Conservation (phyloP, 805 yeast genomes). For the Candida awuae region DNA sequence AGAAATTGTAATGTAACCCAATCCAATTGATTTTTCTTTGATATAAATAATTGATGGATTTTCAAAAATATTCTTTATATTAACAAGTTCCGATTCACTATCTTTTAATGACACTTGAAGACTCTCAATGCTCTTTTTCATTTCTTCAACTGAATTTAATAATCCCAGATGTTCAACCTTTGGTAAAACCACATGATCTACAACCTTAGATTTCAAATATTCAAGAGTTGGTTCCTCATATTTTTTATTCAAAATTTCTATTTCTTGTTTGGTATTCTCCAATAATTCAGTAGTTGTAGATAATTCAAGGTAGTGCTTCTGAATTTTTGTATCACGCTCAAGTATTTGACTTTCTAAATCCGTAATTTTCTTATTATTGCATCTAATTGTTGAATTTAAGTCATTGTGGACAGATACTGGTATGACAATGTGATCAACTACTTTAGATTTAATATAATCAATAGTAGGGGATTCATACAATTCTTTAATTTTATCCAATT, state of each 20-base stretch:
- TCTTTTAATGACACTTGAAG: no score
- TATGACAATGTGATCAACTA: constrained; percentile 8
- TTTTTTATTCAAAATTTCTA: not conserved
- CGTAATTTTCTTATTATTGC: no score
- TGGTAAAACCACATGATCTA: constrained; percentile 5
- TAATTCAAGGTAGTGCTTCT: not conserved
- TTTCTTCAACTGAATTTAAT: constrained; percentile 2
- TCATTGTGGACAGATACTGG: not conserved
- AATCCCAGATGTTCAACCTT: constrained; percentile 15
- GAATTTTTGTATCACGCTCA: no score
- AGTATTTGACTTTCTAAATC: not conserved
- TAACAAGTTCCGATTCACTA: no score
- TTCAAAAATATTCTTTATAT: no score
- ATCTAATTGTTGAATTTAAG: no score
- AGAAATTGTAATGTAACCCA: no score
- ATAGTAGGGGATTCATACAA: constrained; percentile 13
- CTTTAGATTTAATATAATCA: constrained; percentile 16
- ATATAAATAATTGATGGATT: constrained; percentile 8
- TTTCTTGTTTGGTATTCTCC: no score
- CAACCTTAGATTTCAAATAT: constrained; percentile 15
- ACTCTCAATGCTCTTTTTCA: constrained; percentile 6
- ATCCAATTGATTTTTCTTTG: constrained; percentile 5
- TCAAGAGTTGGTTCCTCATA: constrained; percentile 10
- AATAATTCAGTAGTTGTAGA: no score
- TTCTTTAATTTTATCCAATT: not conserved